A percentile compares a stretch with the other conserved stretches of the same genome.
phyloP scores from a whole-genome alignment of 768 basidiomycete genomes.

The Lactifluus volemus region DNA sequence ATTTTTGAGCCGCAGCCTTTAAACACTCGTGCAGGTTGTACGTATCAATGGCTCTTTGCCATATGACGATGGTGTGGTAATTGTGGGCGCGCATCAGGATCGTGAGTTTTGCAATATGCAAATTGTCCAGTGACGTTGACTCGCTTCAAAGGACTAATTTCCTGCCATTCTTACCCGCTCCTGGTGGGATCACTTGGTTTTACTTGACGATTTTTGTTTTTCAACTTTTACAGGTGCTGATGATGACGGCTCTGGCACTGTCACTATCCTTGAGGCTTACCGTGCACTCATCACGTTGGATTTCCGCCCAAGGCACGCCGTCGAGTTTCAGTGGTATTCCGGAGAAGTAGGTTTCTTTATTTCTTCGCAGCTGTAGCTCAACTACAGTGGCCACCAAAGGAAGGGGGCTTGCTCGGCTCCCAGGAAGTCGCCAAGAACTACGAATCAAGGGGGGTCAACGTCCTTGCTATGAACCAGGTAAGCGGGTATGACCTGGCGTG shows the following conservation, averaged over 20 bases:
- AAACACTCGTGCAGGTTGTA: conserved; percentile 43
- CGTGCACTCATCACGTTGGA: conserved; percentile 59
- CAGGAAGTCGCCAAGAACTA: conserved; percentile 83
- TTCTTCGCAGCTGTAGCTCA: background rate
- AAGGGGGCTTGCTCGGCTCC: conserved; percentile 79
- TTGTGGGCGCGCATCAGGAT: conserved; percentile 79
- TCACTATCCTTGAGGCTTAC: conserved; percentile 73
- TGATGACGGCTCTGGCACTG: conserved; percentile 53
- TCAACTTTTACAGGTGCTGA: conserved; percentile 50
- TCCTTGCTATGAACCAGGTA: conserved; percentile 81
- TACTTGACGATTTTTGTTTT: background rate
- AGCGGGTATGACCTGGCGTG: background rate
- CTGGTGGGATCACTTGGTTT: conserved; percentile 36
- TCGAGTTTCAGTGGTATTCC: conserved; percentile 84
- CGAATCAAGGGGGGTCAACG: conserved; percentile 49
- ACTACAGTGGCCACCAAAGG: conserved; percentile 32
- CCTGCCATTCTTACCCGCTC: conserved; percentile 71
- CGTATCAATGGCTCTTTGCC: conserved; percentile 65
- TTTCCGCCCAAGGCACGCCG: conserved; percentile 53
- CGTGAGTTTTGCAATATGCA: conserved; percentile 31
- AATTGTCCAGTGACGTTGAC: background rate
- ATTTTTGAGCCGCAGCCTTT: background rate
- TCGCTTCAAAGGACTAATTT: conserved; percentile 47
- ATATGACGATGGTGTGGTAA: conserved; percentile 50
- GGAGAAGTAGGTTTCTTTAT: conserved; percentile 47